Conservation (phyloP, 208 protist genomes). For the Trypanosoma rangeli region DNA sequence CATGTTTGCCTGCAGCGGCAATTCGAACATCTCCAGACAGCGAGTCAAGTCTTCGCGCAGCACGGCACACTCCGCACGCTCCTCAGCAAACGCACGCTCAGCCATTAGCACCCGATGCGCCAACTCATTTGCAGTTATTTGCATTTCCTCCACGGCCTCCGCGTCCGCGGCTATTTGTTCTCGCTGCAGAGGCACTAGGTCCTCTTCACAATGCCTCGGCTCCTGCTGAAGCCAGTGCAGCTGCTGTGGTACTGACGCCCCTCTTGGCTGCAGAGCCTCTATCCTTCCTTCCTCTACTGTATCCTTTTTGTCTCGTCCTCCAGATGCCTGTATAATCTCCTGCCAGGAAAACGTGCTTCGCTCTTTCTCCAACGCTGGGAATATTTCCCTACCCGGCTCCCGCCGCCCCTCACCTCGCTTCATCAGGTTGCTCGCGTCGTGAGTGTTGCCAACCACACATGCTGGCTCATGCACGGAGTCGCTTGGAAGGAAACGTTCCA, state of each 20-base stretch:
- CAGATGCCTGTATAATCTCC: background rate
- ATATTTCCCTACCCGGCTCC: background rate
- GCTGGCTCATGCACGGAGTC: background rate
- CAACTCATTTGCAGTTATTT: constrained; percentile 5
- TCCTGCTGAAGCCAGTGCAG: background rate
- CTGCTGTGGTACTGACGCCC: background rate
- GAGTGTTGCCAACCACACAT: background rate
- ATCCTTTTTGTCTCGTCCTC: background rate
- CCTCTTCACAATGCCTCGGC: background rate
- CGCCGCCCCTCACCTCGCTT: background rate
- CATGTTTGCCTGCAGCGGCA: constrained; percentile 1
- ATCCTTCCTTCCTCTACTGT: background rate
- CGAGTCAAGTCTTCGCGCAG: constrained; percentile 4
- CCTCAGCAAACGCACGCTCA: constrained; percentile 7
- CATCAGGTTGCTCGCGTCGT: background rate
- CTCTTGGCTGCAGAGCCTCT: background rate
- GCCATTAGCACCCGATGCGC: constrained; percentile 15
- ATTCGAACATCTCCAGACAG: background rate
- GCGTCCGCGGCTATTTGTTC: background rate
- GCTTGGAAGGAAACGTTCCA: background rate
- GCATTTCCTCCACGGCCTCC: background rate
- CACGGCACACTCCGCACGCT: background rate
- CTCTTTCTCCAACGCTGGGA: background rate
- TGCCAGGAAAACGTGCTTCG: constrained; percentile 2
- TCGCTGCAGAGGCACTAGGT: background rate